Conservation (phyloP, 2,329 filamentous ascomycete species). For the Chrysoporthe cubensis region DNA sequence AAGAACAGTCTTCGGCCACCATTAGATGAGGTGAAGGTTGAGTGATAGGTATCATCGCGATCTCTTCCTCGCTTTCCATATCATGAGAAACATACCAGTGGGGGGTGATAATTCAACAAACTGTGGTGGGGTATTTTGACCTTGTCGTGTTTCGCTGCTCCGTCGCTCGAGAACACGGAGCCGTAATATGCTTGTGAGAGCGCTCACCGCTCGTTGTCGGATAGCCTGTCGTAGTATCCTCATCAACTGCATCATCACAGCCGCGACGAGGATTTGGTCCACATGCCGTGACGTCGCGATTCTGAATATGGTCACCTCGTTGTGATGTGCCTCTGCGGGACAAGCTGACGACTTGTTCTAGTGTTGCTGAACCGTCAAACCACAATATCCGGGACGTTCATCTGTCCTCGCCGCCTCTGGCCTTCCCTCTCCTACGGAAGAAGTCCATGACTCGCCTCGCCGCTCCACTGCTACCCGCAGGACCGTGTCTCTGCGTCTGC, state of each 20-base stretch:
- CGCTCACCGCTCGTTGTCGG: background rate
- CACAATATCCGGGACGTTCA: constrained; percentile 38
- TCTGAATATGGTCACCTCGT: background rate
- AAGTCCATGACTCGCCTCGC: constrained; percentile 98
- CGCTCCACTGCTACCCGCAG: constrained; percentile 82
- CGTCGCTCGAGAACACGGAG: background rate
- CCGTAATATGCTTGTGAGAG: background rate
- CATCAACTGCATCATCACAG: background rate
- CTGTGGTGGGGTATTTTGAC: constrained; percentile 3
- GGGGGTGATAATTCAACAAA: constrained; percentile 4
- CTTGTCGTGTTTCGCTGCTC: background rate
- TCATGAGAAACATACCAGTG: constrained; percentile 1
- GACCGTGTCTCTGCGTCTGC: constrained; percentile 52
- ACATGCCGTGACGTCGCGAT: background rate
- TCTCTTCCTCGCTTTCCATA: background rate
- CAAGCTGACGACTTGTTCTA: background rate
- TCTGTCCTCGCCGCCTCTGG: constrained; percentile 63
- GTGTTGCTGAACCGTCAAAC: background rate
- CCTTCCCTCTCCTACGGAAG: constrained; percentile 85
- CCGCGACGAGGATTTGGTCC: background rate
- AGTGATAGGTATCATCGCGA: constrained; percentile 4
- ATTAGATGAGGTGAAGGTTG: constrained; percentile 2
- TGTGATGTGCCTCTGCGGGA: background rate
- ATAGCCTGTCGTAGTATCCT: background rate
- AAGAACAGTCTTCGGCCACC: background rate